Evolutionary conservation across 2,329 filamentous ascomycete species (phyloP).

Genomic region (Sclerotinia subarctica): DNA sequence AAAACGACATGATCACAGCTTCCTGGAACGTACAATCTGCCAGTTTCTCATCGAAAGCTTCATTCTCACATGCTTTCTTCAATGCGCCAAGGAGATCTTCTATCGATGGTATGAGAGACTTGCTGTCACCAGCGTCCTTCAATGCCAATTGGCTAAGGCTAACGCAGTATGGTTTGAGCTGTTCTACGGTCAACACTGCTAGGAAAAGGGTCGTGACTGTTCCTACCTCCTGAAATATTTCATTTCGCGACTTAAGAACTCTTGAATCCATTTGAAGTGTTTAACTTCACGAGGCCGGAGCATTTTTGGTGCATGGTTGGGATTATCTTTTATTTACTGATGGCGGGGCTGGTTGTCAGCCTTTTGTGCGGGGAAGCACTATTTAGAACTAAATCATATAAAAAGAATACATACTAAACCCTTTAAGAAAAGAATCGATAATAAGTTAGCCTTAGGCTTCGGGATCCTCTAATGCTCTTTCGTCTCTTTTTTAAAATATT

Average conservation of each 20-base stretch:
- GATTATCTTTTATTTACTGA: neutral
- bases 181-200: neutral
- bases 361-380: neutral
- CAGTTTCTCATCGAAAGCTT: slow-evolving; percentile 70
- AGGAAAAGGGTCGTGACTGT: neutral
- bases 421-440: too few relatives aligned
- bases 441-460: too few relatives aligned
- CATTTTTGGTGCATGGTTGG: neutral
- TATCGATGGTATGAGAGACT: slow-evolving; percentile 46
- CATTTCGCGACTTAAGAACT: slow-evolving; percentile 35
- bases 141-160: slow-evolving; percentile 57
- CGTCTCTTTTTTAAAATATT: too few relatives aligned
- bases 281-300: neutral
- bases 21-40: slow-evolving; percentile 87
- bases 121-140: slow-evolving; percentile 45
- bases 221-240: slow-evolving; percentile 37
- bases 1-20: neutral
- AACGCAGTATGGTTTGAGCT: slow-evolving; percentile 64
- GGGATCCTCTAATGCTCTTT: too few relatives aligned
- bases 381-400: too few relatives aligned
- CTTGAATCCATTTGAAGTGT: slow-evolving; percentile 31
- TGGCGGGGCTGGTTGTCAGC: slow-evolving; percentile 13
- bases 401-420: too few relatives aligned
- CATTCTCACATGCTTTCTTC: slow-evolving; percentile 42
- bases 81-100: slow-evolving; percentile 48